Conservation (phyloP, 371 early-diverging fungal genomes). For the Mucor ambiguus region DNA sequence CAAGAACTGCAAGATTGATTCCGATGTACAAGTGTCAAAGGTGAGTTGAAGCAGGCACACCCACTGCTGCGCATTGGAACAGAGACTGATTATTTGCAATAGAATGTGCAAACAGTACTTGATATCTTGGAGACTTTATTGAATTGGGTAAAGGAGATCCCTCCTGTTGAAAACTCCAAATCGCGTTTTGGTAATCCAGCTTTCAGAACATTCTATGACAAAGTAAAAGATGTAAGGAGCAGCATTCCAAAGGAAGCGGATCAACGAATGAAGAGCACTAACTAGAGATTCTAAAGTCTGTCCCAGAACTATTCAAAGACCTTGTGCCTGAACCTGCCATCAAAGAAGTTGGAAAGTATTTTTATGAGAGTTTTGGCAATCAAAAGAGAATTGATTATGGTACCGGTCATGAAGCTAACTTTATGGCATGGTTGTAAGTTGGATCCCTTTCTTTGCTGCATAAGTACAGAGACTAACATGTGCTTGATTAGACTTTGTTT, state of each 20-base stretch:
- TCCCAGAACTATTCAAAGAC: slow-evolving; percentile 39
- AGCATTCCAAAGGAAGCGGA: neutral
- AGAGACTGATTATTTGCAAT: neutral
- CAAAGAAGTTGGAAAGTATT: slow-evolving; percentile 80
- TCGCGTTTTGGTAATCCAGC: slow-evolving; percentile 93
- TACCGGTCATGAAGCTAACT: slow-evolving; percentile 99
- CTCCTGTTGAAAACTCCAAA: slow-evolving; percentile 76
- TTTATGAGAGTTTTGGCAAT: slow-evolving; percentile 94
- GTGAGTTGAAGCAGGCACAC: slow-evolving; percentile 23
- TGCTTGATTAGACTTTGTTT: slow-evolving; percentile 67
- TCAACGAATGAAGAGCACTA: neutral
- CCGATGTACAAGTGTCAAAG: slow-evolving; percentile 50
- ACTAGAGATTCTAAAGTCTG: slow-evolving; percentile 2
- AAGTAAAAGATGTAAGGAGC: slow-evolving; percentile 56
- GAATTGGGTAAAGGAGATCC: slow-evolving; percentile 67
- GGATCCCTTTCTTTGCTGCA: too few species aligned
- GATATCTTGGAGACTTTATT: slow-evolving; percentile 64
- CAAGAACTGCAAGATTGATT: slow-evolving; percentile 62
- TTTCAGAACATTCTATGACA: slow-evolving; percentile 82
- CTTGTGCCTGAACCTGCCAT: slow-evolving; percentile 53
- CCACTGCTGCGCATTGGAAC: neutral
- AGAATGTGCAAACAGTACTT: slow-evolving; percentile 66
- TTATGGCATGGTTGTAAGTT: slow-evolving; percentile 87
- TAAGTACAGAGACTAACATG: neutral
- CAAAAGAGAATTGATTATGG: slow-evolving; percentile 98